Base-by-base conservation (phyloP, 2,329 filamentous ascomycete species). In the Harringtonia lauricola region DNA sequence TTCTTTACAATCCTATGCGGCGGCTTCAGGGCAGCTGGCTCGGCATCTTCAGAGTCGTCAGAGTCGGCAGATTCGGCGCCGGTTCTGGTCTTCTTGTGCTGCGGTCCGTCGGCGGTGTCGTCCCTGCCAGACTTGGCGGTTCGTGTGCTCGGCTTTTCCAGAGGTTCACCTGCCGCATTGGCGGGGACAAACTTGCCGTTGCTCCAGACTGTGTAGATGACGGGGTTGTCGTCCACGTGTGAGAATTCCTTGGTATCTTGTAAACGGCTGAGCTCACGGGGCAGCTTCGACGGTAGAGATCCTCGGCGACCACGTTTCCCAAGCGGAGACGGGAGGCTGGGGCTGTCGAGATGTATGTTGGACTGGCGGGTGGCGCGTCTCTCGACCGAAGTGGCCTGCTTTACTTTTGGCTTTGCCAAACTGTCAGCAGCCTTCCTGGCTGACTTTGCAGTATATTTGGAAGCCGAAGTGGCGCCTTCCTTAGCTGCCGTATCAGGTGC, bases 241-340 rank as follows among this genome's bases (percentile, higher is more conserved):
- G 71, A 64, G 48, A 70, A 82, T 52, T 82, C 78, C 46, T 78
- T 74, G 47, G 79, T 74, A 59, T 83, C 72, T 61, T 73, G 68
- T 42, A 86, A 58, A 48, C 73, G 67, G 58, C 65, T 62, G 24
- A 81, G 58, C 54, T 83, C 80, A 47, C 79, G 74, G 2, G 50
- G 39, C 4, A 52, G 1, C 1, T 28, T 12, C 2, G 40, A 5
- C 14, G 22, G 15, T 18, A 38, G 40, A 30, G 71, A 62, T 51
- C 76, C 59, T 44, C 66, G 68, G 51, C 74, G 68, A 43, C 72
- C 66, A 40, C 78, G 72, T 60, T 85, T 86, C 46, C 76, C 70
- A 22, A 83, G 58, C 21, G 70, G 66, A 40, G 71, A 72, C 10
- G 41, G 12, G 55, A 67, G 77, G 55, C 56, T 62, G 47, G 61